Percentiles rank a stretch among this genome's conserved stretches.
Evolutionary conservation across 176 grass and related monocot genomes (phyloP).

Genomic region (Typha latifolia): DNA sequence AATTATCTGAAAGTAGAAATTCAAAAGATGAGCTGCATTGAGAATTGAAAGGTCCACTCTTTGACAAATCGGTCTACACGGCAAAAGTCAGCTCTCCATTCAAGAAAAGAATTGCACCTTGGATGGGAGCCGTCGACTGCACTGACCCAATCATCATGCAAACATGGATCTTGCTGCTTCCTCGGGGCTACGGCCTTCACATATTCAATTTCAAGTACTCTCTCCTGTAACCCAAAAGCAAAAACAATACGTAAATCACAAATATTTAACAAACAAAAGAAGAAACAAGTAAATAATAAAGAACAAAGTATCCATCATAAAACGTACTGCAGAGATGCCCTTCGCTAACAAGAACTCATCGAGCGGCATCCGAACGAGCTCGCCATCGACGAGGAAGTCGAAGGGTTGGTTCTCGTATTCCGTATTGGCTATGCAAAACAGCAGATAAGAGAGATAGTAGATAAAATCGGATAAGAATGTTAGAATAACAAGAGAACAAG

Average conservation of each 20-base stretch:
- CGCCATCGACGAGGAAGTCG: slow-evolving; percentile 75
- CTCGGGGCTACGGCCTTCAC: slow-evolving; percentile 58
- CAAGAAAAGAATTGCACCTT: slow-evolving; percentile 30
- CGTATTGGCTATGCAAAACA: slow-evolving; percentile 28
- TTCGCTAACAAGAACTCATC: slow-evolving; percentile 75
- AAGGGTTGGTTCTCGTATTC: slow-evolving; percentile 73
- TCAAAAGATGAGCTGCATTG: too few relatives aligned
- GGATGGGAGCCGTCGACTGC: slow-evolving; percentile 74
- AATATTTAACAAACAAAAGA: not conserved
- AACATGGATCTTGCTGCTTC: slow-evolving; percentile 66
- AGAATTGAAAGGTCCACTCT: too few relatives aligned
- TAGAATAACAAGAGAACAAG: not conserved
- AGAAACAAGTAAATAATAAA: not conserved
- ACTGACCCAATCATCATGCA: slow-evolving; percentile 94
- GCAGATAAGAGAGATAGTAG: not conserved
- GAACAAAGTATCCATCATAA: not conserved
- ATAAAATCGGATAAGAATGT: not conserved
- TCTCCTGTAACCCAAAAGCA: slow-evolving; percentile 46
- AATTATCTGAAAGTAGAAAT: too few relatives aligned
- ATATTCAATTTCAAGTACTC: slow-evolving; percentile 90
- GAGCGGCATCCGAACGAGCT: slow-evolving; percentile 73
- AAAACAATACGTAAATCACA: not conserved
- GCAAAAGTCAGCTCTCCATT: too few relatives aligned
- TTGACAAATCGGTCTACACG: too few relatives aligned
- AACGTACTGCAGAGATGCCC: slow-evolving; percentile 73